A percentile compares a stretch with the other conserved stretches of the same genome.
These are phyloP conservation scores for Aspergillus cristatus DNA, from an alignment of 495 filamentous ascomycete genomes.

Conservation along the genomic window DNA sequence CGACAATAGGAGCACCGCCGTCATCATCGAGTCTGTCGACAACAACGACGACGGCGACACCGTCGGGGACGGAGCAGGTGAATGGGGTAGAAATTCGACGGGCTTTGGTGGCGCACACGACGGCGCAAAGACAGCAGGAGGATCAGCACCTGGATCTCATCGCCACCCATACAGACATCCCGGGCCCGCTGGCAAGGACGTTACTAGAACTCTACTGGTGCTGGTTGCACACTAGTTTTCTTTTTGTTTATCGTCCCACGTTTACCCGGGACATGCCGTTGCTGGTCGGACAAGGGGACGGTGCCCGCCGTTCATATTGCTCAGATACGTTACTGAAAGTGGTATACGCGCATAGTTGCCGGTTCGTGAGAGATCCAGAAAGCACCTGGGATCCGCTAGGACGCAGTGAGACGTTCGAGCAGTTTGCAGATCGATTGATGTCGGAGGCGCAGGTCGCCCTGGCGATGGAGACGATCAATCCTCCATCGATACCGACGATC, in stretches of 20 bases:
- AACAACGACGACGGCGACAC: too few relatives aligned
- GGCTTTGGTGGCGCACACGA: constrained; percentile 2
- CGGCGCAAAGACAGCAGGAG: constrained; percentile 2
- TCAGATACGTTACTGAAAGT: constrained; percentile 8
- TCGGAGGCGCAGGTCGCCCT: constrained; percentile 5
- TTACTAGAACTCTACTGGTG: constrained; percentile 16
- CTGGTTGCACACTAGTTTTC: constrained; percentile 18
- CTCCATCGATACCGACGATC: constrained; percentile 10
- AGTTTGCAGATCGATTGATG: constrained; percentile 5
- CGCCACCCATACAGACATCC: background rate
- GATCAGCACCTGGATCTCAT: constrained; percentile 1
- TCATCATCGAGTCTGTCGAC: background rate
- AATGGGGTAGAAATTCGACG: constrained; percentile 1
- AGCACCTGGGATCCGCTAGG: constrained; percentile 1
- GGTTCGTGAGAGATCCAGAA: constrained; percentile 6
- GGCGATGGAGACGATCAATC: constrained; percentile 8
- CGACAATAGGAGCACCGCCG: background rate
- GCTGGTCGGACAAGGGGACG: background rate
- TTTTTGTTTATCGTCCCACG: constrained; percentile 19
- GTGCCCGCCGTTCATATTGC: constrained; percentile 1
- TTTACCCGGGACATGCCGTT: constrained; percentile 12
- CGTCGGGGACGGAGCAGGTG: too few relatives aligned
- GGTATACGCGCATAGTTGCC: constrained; percentile 7
- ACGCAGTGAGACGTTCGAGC: constrained; percentile 1
- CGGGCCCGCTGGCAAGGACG: constrained; percentile 1